A percentile compares a stretch with the other conserved stretches of the same genome.
phyloP scores from a whole-genome alignment of 1,284 basidiomycete species.

The Cryptococcus maquisensis region DNA sequence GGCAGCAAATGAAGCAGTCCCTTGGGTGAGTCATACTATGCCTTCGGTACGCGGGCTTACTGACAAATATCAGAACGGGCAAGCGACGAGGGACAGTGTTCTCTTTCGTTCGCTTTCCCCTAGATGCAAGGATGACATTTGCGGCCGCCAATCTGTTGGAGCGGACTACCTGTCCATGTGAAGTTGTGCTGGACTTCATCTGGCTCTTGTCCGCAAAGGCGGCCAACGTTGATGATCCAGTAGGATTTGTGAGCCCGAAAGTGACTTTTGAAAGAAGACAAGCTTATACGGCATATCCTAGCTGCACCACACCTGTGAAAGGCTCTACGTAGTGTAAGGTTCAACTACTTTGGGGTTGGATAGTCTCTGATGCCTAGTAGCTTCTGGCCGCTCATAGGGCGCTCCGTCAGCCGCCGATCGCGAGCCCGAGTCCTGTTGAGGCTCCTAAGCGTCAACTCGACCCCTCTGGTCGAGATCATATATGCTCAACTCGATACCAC shows the following conservation, averaged over 20 bases:
- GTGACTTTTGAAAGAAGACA: too few species aligned
- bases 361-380: conserved; percentile 7
- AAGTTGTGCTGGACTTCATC: conserved; percentile 34
- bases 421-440: conserved; percentile 30
- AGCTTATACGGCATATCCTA: not conserved
- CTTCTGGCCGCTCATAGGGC: conserved; percentile 34
- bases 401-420: conserved; percentile 15
- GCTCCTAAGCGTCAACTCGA: conserved; percentile 31
- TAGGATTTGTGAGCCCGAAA: conserved; percentile 27
- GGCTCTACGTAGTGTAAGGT: conserved; percentile 18
- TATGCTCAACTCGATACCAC: conserved; percentile 9
- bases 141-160: conserved; percentile 19
- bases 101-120: conserved; percentile 5
- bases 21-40: conserved; percentile 10
- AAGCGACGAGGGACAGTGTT: conserved; percentile 8
- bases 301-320: conserved; percentile 9
- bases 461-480: conserved; percentile 26
- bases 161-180: conserved; percentile 10
- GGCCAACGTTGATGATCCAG: conserved; percentile 19
- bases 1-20: conserved; percentile 10
- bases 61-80: conserved; percentile 4
- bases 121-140: conserved; percentile 21
- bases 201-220: conserved; percentile 38
- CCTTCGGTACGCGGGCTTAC: not conserved
- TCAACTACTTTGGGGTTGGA: not conserved